phyloP scores from a whole-genome alignment of 208 protist genomes.

The Strigomonas culicis region DNA sequence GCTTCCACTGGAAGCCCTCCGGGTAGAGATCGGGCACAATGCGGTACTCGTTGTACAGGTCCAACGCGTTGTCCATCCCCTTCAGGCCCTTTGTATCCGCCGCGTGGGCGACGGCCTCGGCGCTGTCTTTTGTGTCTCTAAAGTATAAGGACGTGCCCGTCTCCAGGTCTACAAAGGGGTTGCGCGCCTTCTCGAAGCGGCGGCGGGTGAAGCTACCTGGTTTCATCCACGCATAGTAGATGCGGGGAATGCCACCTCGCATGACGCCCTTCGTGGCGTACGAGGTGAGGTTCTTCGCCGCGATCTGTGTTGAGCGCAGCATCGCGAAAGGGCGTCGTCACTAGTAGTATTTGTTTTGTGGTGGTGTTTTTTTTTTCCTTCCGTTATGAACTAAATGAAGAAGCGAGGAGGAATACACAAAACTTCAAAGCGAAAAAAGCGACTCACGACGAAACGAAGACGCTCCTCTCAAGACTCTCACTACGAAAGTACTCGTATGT shows the following conservation, averaged over 20 bases:
- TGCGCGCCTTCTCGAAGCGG: constrained; percentile 93
- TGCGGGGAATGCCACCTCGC: constrained; percentile 89
- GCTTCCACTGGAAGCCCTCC: constrained; percentile 92
- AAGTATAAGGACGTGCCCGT: constrained; percentile 91
- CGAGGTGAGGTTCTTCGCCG: constrained; percentile 81
- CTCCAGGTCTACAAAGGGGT: constrained; percentile 92
- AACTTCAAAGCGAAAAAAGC: too few species aligned
- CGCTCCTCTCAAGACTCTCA: too few species aligned
- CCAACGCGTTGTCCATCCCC: constrained; percentile 90
- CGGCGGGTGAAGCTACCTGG: constrained; percentile 87
- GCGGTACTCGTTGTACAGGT: constrained; percentile 92
- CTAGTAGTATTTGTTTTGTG: not conserved
- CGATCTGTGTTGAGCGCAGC: constrained; percentile 36
- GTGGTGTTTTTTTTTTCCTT: not conserved
- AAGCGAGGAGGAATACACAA: not conserved
- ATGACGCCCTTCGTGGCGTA: constrained; percentile 88
- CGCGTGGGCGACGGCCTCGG: constrained; percentile 81
- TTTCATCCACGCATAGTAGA: constrained; percentile 93
- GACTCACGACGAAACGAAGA: too few species aligned
- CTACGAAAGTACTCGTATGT: too few species aligned
- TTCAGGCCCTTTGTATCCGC: constrained; percentile 90
- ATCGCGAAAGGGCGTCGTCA: constrained; percentile 19
- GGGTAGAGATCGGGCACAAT: constrained; percentile 92
- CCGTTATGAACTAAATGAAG: not conserved
- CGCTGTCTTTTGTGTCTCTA: constrained; percentile 84